These are phyloP conservation scores for Arctium lappa DNA, from an alignment of 129 eudicot species.

Conservation along the genomic window DNA sequence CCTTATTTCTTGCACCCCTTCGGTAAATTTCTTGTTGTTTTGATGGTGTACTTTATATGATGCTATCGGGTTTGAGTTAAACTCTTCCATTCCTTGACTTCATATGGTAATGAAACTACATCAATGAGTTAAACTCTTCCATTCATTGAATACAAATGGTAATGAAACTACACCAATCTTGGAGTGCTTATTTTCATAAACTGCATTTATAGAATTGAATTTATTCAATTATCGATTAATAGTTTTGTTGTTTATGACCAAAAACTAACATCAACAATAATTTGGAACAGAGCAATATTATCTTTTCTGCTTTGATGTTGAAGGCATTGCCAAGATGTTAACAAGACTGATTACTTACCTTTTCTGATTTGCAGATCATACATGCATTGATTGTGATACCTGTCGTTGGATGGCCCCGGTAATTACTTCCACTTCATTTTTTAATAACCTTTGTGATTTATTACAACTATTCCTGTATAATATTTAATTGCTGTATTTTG, in stretches of 20 bases:
- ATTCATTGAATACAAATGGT: too few relatives aligned
- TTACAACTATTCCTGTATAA: not conserved
- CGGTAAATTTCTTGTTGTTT: too few relatives aligned
- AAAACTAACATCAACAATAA: not conserved
- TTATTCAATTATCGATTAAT: not conserved
- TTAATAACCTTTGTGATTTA: not conserved
- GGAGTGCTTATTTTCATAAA: too few relatives aligned
- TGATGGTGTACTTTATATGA: too few relatives aligned
- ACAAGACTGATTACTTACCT: not conserved
- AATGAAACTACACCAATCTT: too few relatives aligned
- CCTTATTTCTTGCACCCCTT: too few relatives aligned
- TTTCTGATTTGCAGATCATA: conserved; percentile 58
- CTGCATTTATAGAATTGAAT: too few relatives aligned
- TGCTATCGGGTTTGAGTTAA: too few relatives aligned
- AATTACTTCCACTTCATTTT: not conserved
- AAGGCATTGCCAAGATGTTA: not conserved
- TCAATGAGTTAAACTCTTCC: not conserved
- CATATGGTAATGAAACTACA: not conserved
- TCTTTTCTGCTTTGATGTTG: not conserved
- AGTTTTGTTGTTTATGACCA: not conserved
- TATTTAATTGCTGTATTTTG: not conserved
- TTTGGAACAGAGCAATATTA: not conserved
- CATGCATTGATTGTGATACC: conserved; percentile 83
- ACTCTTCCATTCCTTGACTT: not conserved
- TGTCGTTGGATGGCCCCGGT: conserved; percentile 95